These are phyloP conservation scores for Metschnikowia bowlesiae DNA, from an alignment of 805 yeast genomes.

Conservation along the genomic window DNA sequence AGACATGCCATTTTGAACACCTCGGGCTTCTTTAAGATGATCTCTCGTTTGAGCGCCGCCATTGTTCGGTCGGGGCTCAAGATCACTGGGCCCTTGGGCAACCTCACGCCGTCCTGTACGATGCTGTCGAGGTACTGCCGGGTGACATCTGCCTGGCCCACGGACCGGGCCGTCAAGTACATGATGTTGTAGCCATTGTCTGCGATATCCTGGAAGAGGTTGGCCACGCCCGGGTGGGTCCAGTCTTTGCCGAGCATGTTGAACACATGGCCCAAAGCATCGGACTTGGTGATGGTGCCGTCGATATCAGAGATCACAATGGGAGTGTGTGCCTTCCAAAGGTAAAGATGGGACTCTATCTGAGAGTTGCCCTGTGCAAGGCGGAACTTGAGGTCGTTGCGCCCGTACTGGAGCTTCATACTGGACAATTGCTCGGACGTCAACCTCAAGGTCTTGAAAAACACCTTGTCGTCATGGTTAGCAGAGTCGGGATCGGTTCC, in stretches of 20 bases:
- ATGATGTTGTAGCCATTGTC: slow-evolving; percentile 88
- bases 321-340: slow-evolving; percentile 83
- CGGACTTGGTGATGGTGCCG: slow-evolving; percentile 96
- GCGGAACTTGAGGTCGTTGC: slow-evolving; percentile 70
- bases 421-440: slow-evolving; percentile 84
- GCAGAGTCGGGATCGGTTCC: slow-evolving; percentile 3
- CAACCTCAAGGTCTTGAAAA: slow-evolving; percentile 81
- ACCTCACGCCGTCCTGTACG: slow-evolving; percentile 57
- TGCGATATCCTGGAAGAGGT: slow-evolving; percentile 79
- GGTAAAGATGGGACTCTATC: slow-evolving; percentile 65
- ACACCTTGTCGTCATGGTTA: slow-evolving; percentile 30
- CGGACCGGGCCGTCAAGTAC: slow-evolving; percentile 92
- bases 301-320: slow-evolving; percentile 96
- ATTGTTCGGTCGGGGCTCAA: slow-evolving; percentile 93
- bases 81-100: slow-evolving; percentile 92
- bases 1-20: slow-evolving; percentile 98
- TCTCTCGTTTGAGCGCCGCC: slow-evolving; percentile 90
- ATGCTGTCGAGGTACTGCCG: slow-evolving; percentile 76
- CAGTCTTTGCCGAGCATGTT: slow-evolving; percentile 94
- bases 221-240: slow-evolving; percentile 97
- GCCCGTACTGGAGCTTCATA: slow-evolving; percentile 71
- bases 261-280: slow-evolving; percentile 93
- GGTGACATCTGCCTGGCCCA: slow-evolving; percentile 92
- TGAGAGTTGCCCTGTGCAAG: slow-evolving; percentile 81
- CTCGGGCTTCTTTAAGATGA: slow-evolving; percentile 91